These are phyloP conservation scores for Penicillium samsonianum DNA, from an alignment of 495 filamentous ascomycete species.

Conservation along the genomic window DNA sequence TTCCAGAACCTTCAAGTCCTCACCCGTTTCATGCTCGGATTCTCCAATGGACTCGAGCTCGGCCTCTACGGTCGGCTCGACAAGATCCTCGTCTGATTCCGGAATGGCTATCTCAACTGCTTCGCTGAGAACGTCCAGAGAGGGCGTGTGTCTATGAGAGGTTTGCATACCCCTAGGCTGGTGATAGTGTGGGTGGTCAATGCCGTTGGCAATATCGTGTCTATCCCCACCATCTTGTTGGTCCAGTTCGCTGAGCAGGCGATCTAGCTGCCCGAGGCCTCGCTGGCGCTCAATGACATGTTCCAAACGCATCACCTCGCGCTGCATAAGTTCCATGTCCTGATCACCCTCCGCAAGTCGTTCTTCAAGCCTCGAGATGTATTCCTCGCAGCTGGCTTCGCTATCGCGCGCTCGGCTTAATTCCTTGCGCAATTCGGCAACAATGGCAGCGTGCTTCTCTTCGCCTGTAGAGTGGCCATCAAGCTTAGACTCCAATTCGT, in stretches of 20 bases:
- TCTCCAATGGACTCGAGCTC: conserved; percentile 37
- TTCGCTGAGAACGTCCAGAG: conserved; percentile 51
- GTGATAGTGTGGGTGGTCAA: conserved; percentile 21
- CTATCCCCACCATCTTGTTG: conserved; percentile 60
- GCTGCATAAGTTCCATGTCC: conserved; percentile 94
- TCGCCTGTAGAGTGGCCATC: conserved; percentile 89
- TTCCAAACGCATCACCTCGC: conserved; percentile 90
- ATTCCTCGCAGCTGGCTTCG: conserved; percentile 86
- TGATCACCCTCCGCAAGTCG: conserved; percentile 94
- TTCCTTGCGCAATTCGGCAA: conserved; percentile 88
- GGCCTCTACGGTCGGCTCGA: conserved; percentile 53
- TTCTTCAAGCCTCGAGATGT: conserved; percentile 96
- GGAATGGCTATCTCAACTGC: conserved; percentile 55
- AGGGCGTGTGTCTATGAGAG: conserved; percentile 39
- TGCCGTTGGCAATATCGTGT: conserved; percentile 31
- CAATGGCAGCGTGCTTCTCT: conserved; percentile 83
- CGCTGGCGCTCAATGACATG: conserved; percentile 95
- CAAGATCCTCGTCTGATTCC: conserved; percentile 52
- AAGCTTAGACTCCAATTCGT: conserved; percentile 84
- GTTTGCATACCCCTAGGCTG: conserved; percentile 21
- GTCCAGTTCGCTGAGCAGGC: conserved; percentile 86
- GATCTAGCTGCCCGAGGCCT: conserved; percentile 92
- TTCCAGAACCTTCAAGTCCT: conserved; percentile 39
- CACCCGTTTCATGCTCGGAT: conserved; percentile 16
- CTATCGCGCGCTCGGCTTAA: conserved; percentile 86